These are phyloP conservation scores for Miscanthus sacchariflorus DNA, from an alignment of 202 grass and related monocot genomes.

Conservation along the genomic window DNA sequence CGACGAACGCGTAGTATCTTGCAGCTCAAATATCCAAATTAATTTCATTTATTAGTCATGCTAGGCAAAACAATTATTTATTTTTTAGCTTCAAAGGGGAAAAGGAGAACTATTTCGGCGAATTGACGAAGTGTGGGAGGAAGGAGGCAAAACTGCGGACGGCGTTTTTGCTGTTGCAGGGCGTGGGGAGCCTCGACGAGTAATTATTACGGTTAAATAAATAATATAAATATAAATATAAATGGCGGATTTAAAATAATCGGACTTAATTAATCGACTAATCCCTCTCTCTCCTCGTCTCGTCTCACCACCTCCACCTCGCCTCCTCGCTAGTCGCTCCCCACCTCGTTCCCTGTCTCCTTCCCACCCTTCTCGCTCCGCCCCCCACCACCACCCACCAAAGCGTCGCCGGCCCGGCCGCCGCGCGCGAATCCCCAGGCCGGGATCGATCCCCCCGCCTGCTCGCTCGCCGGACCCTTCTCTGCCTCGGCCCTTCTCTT, in stretches of 20 bases:
- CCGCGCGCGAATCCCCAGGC: slow-evolving; percentile 48
- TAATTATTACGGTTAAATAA: background rate
- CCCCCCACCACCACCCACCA: slow-evolving; percentile 28
- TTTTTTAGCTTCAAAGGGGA: too few relatives aligned
- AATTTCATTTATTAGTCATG: background rate
- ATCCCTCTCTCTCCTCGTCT: slow-evolving; percentile 16
- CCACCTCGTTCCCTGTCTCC: slow-evolving; percentile 33
- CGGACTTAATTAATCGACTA: slow-evolving; percentile 19
- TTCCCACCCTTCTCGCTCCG: slow-evolving; percentile 54
- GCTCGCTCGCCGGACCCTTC: slow-evolving; percentile 27
- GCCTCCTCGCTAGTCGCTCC: slow-evolving; percentile 46
- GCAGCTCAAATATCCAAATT: background rate
- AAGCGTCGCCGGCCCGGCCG: slow-evolving; percentile 52
- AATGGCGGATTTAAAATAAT: slow-evolving; percentile 28
- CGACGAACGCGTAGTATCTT: background rate
- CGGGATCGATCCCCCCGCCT: slow-evolving; percentile 38
- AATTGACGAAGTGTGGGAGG: background rate
- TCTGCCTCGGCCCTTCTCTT: background rate
- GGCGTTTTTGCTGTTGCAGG: background rate
- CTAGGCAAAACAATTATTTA: background rate
- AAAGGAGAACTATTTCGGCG: background rate
- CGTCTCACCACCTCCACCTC: background rate
- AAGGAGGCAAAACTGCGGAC: background rate
- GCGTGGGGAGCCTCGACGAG: slow-evolving; percentile 15
- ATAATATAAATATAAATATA: background rate